A percentile compares a stretch with the other conserved stretches of the same genome.
Evolutionary conservation across 306 rosid species (phyloP).

Genomic region (Senna siamea): DNA sequence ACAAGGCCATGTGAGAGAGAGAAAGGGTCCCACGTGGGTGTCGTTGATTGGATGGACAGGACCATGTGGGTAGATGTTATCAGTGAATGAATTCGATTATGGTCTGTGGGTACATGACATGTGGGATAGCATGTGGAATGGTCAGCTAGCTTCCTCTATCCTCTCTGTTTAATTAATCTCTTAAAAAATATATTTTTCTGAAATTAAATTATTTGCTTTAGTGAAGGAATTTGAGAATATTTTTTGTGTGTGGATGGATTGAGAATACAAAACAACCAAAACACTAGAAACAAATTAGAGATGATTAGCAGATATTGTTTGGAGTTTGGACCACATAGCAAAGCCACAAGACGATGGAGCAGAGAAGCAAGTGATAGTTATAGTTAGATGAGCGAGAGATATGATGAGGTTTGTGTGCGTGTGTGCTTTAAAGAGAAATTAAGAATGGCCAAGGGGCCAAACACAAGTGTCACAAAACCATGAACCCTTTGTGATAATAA

Average conservation of each 20-base stretch:
- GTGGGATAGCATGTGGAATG: slow-evolving; percentile 43
- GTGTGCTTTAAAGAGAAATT: slow-evolving; percentile 11
- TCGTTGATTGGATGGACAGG: slow-evolving; percentile 44
- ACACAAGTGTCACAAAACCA: slow-evolving; percentile 22
- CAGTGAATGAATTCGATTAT: slow-evolving; percentile 18
- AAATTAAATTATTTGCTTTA: too few species aligned
- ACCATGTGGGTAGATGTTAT: slow-evolving; percentile 51
- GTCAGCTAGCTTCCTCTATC: neutral
- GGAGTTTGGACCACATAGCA: slow-evolving; percentile 37
- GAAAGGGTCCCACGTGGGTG: slow-evolving; percentile 51
- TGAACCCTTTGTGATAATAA: slow-evolving; percentile 31
- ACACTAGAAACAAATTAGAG: neutral
- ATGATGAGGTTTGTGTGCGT: too few species aligned
- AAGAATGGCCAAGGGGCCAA: slow-evolving; percentile 42
- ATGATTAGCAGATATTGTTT: slow-evolving; percentile 1
- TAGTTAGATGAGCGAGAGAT: neutral
- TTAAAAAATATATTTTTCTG: too few species aligned
- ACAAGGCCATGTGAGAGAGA: slow-evolving; percentile 54
- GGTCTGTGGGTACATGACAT: slow-evolving; percentile 26
- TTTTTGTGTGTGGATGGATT: neutral
- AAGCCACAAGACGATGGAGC: neutral
- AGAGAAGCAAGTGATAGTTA: neutral
- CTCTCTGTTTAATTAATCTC: neutral
- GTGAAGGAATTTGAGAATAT: too few species aligned
- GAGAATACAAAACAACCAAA: neutral